These are phyloP conservation scores for Phialocephala subalpina DNA, from an alignment of 2,329 filamentous ascomycete species.

Conservation along the genomic window DNA sequence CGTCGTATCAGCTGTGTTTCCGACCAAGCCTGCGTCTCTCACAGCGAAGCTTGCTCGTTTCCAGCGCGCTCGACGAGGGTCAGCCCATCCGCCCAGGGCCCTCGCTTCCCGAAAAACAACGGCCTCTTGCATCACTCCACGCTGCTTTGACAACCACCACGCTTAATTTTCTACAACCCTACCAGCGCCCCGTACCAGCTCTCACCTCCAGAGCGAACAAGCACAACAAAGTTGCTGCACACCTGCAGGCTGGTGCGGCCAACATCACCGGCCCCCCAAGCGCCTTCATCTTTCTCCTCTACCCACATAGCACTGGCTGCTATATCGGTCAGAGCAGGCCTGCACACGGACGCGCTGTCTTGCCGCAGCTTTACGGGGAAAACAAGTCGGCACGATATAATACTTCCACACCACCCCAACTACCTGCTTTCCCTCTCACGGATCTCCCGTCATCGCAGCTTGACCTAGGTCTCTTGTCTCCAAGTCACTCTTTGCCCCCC, in stretches of 20 bases:
- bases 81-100: neutral
- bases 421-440: constrained; percentile 35
- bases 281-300: constrained; percentile 30
- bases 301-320: constrained; percentile 42
- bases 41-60: neutral
- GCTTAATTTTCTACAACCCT: neutral
- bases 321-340: constrained; percentile 35
- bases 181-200: neutral
- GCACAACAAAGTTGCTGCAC: constrained; percentile 32
- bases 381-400: constrained; percentile 38
- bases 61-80: neutral
- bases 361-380: constrained; percentile 22
- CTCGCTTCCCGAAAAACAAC: constrained; percentile 1
- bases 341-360: constrained; percentile 35
- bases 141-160: constrained; percentile 5
- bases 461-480: constrained; percentile 38
- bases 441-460: constrained; percentile 41
- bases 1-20: constrained; percentile 28
- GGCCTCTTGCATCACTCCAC: constrained; percentile 13
- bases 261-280: constrained; percentile 26
- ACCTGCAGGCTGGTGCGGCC: constrained; percentile 29
- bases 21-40: constrained; percentile 4
- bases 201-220: constrained; percentile 5
- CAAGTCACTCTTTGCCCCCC: constrained; percentile 40
- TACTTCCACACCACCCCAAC: constrained; percentile 35